These are phyloP conservation scores for Flaveria bidentis DNA, from an alignment of 129 eudicot genomes.

Conservation along the genomic window DNA sequence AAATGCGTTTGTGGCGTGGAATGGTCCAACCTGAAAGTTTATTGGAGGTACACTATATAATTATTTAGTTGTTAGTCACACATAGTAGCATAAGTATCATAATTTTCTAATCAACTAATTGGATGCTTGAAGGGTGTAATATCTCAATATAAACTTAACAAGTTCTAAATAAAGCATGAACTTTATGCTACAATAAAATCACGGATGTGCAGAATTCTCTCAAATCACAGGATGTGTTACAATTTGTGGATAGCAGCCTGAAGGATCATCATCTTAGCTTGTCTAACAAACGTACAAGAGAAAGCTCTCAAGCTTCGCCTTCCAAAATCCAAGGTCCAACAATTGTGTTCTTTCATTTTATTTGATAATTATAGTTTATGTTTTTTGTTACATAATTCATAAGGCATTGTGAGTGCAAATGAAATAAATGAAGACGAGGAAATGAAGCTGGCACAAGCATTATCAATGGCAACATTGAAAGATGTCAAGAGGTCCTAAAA, in stretches of 20 bases:
- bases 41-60: constrained; percentile 59
- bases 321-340: constrained; percentile 46
- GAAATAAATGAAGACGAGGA: constrained; percentile 61
- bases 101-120: background rate
- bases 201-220: constrained; percentile 15
- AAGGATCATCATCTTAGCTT: constrained; percentile 52
- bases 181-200: background rate
- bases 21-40: constrained; percentile 82
- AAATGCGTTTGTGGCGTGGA: constrained; percentile 87
- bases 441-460: constrained; percentile 58
- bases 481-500: constrained; percentile 29
- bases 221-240: constrained; percentile 58
- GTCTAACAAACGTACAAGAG: constrained; percentile 65
- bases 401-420: constrained; percentile 39
- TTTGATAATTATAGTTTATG: background rate
- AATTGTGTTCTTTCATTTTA: background rate
- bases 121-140: background rate
- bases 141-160: background rate
- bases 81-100: background rate
- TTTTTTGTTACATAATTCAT: background rate
- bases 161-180: background rate
- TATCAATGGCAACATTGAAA: constrained; percentile 57
- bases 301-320: constrained; percentile 41
- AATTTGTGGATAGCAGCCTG: constrained; percentile 72
- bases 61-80: background rate